phyloP scores from a whole-genome alignment of 2,329 filamentous ascomycete genomes.

The Sarocladiaceae sp. region DNA sequence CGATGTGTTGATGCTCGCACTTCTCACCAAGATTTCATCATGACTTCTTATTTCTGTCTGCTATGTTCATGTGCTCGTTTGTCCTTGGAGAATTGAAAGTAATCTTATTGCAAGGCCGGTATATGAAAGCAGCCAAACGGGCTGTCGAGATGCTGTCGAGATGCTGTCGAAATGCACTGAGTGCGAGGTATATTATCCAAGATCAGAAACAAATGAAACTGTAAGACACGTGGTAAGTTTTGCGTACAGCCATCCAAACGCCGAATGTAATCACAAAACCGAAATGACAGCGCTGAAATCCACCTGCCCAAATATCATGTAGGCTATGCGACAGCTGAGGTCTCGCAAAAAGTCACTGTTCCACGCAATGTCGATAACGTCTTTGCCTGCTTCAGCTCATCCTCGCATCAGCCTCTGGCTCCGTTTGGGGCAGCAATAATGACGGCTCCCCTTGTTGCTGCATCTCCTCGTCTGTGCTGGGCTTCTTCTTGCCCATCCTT shows the following conservation, averaged over 20 bases:
- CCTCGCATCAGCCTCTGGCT: conserved; percentile 23
- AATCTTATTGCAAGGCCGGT: too few relatives aligned
- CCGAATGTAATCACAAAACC: background rate
- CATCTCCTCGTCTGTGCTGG: background rate
- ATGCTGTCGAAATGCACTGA: too few relatives aligned
- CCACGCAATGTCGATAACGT: background rate
- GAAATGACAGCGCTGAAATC: background rate
- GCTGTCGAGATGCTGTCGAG: too few relatives aligned
- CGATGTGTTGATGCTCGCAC: too few relatives aligned
- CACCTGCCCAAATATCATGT: background rate
- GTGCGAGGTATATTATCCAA: too few relatives aligned
- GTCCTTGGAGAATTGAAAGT: too few relatives aligned
- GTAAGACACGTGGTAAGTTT: background rate
- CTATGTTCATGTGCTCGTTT: too few relatives aligned
- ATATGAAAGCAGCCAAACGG: too few relatives aligned
- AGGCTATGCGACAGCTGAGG: conserved; percentile 1
- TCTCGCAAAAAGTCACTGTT: background rate
- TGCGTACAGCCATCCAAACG: background rate
- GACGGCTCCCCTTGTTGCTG: conserved; percentile 19
- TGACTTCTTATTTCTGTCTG: too few relatives aligned
- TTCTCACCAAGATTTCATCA: too few relatives aligned
- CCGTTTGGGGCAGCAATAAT: conserved; percentile 20
- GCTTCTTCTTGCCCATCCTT: conserved; percentile 51
- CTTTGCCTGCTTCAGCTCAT: conserved; percentile 15
- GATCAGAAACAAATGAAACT: too few relatives aligned